Evolutionary conservation across 1,284 basidiomycete species (phyloP), one percentile per base, ranked within the genome.

Genomic region (Ganoderma lingzhi): DNA sequence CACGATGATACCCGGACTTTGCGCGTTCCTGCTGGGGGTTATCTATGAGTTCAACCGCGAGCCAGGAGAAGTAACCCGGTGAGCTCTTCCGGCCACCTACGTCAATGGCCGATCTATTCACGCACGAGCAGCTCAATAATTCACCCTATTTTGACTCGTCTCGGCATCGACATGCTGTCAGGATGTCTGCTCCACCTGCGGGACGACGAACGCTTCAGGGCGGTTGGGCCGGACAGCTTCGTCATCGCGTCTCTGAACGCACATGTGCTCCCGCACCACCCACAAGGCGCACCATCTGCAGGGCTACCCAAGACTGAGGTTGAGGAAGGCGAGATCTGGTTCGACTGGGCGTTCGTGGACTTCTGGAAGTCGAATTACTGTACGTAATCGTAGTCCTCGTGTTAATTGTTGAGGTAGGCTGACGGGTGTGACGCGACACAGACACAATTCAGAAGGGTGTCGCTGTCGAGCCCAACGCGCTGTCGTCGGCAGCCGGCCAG

Each of bases 321-420:
- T 32, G 76, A 80, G 42, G 93, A 94, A 74, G 89, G 89, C n/a
- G 97, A 97, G 78, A 84, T 98, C 42, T 99, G 97, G 97, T 95
- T 99, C 78, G 96, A 99, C 79, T 99, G 96, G 96, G 88, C 92
- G 2, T 99, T 99, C 82, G 92, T 98, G n/a, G 97, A 99, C 80
- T 99, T 99, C 79, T 97, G 96, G 93, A 98, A 99, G 82, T 96
- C 95, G 65, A 96, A 97, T 78, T 97, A 96, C 76, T 95, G 96
- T 97, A 75, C 78, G 94, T 84, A 2, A 37, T 45, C 45, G 23
- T 8, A 3, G 23, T 51, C 48, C 48, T 28, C 23, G 6, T 28
- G 48, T 53, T 30, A 28, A 14, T 55, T 61, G 56, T 30, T 32
- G 35, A 19, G 9, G 30, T 44, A 30, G 19, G 12, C 15, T n/a